Percentiles rank a stretch among this genome's conserved stretches.
These are phyloP conservation scores for Crotalaria pallida DNA, from an alignment of 306 rosid genomes.

Conservation along the genomic window DNA sequence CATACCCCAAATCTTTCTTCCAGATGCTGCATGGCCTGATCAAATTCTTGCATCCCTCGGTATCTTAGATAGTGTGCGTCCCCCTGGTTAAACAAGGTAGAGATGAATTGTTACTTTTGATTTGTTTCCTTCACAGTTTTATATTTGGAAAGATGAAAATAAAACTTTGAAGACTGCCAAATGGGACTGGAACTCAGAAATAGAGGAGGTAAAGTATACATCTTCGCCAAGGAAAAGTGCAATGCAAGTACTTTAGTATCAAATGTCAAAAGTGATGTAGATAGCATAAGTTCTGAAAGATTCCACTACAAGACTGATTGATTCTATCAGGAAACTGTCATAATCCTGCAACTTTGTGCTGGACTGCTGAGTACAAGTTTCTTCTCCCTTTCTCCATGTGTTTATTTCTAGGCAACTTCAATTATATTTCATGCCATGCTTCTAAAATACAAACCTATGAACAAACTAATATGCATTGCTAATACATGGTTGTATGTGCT, in stretches of 20 bases:
- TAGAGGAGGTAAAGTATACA: background rate
- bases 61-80: conserved; percentile 80
- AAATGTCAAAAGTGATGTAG: background rate
- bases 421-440: background rate
- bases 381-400: background rate
- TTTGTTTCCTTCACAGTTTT: background rate
- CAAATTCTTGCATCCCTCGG: conserved; percentile 90
- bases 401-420: background rate
- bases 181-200: background rate
- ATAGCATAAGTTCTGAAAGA: background rate
- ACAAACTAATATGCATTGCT: background rate
- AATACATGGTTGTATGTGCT: background rate
- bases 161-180: background rate
- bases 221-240: background rate
- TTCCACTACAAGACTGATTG: conserved; percentile 1
- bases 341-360: background rate
- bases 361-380: background rate
- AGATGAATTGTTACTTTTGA: background rate
- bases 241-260: background rate
- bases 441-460: background rate
- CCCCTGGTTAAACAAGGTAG: conserved; percentile 52
- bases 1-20: conserved; percentile 89
- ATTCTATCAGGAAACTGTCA: background rate
- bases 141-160: background rate
- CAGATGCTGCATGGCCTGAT: conserved; percentile 91